A percentile compares a stretch with the other conserved stretches of the same genome.
These are phyloP conservation scores for Picochlorum sp. DNA, from an alignment of 139 green algal species.

Conservation along the genomic window DNA sequence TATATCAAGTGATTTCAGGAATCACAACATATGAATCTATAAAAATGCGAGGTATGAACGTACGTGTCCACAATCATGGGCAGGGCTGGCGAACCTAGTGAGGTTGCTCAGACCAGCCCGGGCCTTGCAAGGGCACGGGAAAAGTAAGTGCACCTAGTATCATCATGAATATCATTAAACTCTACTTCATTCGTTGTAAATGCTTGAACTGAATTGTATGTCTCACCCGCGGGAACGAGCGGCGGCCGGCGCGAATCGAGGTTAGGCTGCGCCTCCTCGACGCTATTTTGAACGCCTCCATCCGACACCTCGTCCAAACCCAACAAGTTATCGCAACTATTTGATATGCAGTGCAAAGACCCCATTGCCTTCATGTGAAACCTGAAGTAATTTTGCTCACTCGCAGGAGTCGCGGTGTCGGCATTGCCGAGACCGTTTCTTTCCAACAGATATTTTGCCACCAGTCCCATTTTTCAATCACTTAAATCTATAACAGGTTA, in stretches of 20 bases:
- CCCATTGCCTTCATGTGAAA: not conserved
- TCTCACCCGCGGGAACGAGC: no score
- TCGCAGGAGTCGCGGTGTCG: not conserved
- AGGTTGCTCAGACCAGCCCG: no score
- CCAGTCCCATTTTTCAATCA: not conserved
- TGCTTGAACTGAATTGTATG: no score
- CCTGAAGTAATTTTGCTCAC: not conserved
- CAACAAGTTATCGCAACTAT: slow-evolving; percentile 6
- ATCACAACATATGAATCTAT: slow-evolving; percentile 16
- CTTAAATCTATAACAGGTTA: not conserved
- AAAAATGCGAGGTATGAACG: not conserved
- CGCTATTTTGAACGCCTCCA: no score
- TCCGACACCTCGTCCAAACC: not conserved
- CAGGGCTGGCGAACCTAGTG: no score
- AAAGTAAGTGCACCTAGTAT: no score
- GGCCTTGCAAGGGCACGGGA: no score
- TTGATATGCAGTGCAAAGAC: not conserved
- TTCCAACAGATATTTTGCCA: slow-evolving; percentile 2
- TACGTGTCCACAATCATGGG: no score
- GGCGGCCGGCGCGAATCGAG: no score
- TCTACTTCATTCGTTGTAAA: no score
- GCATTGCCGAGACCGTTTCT: not conserved
- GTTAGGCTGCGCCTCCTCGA: no score
- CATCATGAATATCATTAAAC: no score
- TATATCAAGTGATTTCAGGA: slow-evolving; percentile 13